A percentile compares a stretch with the other conserved stretches of the same genome.
Conservation (phyloP, 495 filamentous ascomycete species). For the Tuber umbilicatum region DNA sequence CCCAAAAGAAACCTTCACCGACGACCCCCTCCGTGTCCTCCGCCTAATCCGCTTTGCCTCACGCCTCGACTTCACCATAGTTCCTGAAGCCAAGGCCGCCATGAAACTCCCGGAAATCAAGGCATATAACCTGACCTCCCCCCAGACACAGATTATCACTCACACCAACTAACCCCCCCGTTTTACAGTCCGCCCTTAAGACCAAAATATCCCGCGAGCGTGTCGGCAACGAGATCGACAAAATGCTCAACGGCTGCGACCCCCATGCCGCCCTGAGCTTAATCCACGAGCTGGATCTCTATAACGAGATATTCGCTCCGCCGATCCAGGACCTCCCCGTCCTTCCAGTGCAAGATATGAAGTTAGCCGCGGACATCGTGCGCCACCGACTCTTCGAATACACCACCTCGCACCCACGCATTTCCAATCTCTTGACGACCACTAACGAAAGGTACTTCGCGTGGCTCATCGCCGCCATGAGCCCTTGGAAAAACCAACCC, state of each 20-base stretch:
- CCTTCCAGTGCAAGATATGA: conserved; percentile 42
- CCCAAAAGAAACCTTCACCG: conserved; percentile 85
- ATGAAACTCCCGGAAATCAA: conserved; percentile 69
- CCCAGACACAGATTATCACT: conserved; percentile 8
- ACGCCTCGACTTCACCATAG: conserved; percentile 70
- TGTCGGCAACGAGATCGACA: conserved; percentile 73
- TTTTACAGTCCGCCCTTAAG: conserved; percentile 57
- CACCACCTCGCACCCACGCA: conserved; percentile 22
- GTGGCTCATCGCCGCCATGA: conserved; percentile 68
- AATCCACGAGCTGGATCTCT: conserved; percentile 67
- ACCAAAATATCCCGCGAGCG: conserved; percentile 89
- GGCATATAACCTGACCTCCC: background rate
- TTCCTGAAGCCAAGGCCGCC: conserved; percentile 55
- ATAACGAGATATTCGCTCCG: conserved; percentile 72
- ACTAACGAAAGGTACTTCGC: conserved; percentile 54
- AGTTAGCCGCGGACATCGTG: background rate
- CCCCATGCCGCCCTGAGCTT: conserved; percentile 62
- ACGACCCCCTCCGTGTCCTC: conserved; percentile 88
- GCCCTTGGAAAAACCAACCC: conserved; percentile 62
- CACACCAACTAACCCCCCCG: conserved; percentile 1
- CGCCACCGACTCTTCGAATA: background rate
- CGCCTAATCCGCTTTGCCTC: conserved; percentile 85
- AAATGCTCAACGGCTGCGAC: conserved; percentile 76
- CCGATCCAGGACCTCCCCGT: conserved; percentile 45
- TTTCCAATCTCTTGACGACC: conserved; percentile 14